These are phyloP conservation scores for Marvania coccoides DNA, from an alignment of 139 green algal genomes.

Conservation along the genomic window DNA sequence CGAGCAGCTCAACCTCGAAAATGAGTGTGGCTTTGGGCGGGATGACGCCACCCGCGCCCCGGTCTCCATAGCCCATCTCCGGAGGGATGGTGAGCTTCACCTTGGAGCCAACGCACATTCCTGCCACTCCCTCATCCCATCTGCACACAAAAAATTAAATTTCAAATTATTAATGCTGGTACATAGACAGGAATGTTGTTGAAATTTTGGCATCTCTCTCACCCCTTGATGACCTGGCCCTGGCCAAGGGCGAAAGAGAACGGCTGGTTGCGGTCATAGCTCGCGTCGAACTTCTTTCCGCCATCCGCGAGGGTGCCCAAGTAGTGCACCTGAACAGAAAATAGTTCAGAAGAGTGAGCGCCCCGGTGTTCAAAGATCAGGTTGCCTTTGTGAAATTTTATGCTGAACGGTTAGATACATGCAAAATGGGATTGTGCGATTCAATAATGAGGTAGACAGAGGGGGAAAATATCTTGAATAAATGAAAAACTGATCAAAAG, in stretches of 20 bases:
- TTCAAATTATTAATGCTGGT: too few species aligned
- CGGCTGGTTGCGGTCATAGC: slow-evolving; percentile 22
- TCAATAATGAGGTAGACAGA: too few species aligned
- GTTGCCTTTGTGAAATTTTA: too few species aligned
- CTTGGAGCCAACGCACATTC: slow-evolving; percentile 52
- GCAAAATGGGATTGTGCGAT: too few species aligned
- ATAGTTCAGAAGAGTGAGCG: not conserved
- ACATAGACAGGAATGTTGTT: too few species aligned
- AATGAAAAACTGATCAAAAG: too few species aligned
- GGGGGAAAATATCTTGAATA: too few species aligned
- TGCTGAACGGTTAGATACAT: too few species aligned
- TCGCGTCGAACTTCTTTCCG: slow-evolving; percentile 25
- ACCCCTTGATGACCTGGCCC: slow-evolving; percentile 33
- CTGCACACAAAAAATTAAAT: too few species aligned
- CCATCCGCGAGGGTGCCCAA: slow-evolving; percentile 20
- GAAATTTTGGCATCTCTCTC: too few species aligned
- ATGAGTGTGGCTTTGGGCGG: slow-evolving; percentile 10
- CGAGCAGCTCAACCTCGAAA: slow-evolving; percentile 28
- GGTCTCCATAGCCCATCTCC: slow-evolving; percentile 40
- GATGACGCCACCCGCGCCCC: slow-evolving; percentile 22
- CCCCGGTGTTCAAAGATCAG: too few species aligned
- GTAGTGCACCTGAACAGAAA: slow-evolving; percentile 4
- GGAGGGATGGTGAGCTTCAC: slow-evolving; percentile 25
- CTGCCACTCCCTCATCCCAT: slow-evolving; percentile 34
- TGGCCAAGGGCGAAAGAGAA: slow-evolving; percentile 21